Evolutionary conservation across 140 eudicot species (phyloP).

Genomic region (Senecio squalidus): DNA sequence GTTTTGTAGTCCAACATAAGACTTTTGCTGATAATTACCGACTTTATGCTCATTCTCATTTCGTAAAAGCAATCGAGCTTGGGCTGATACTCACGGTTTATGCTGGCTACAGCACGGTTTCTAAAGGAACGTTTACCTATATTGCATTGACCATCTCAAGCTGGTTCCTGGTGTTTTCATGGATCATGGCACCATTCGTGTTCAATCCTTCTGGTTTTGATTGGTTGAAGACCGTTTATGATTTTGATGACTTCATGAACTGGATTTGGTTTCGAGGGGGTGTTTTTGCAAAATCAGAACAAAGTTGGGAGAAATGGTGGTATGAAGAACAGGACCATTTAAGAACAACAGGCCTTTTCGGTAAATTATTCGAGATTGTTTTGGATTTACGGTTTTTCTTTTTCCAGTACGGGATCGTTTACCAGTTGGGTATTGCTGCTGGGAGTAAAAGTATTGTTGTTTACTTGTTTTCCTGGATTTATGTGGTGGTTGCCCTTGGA

Average conservation of each 20-base stretch:
- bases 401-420: slow-evolving; percentile 86
- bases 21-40: slow-evolving; percentile 74
- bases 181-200: slow-evolving; percentile 83
- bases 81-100: slow-evolving; percentile 74
- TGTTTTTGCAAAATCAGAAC: slow-evolving; percentile 72
- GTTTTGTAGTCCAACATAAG: slow-evolving; percentile 86
- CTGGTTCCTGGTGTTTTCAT: slow-evolving; percentile 82
- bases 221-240: slow-evolving; percentile 83
- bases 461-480: slow-evolving; percentile 85
- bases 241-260: slow-evolving; percentile 79
- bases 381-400: slow-evolving; percentile 87
- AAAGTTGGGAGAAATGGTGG: slow-evolving; percentile 97
- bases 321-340: slow-evolving; percentile 85
- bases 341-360: slow-evolving; percentile 70
- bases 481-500: slow-evolving; percentile 49
- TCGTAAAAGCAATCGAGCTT: slow-evolving; percentile 79
- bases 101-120: slow-evolving; percentile 65
- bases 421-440: slow-evolving; percentile 72
- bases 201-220: slow-evolving; percentile 90
- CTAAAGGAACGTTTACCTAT: slow-evolving; percentile 71
- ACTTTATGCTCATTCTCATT: slow-evolving; percentile 80
- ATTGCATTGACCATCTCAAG: slow-evolving; percentile 67
- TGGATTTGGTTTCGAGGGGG: slow-evolving; percentile 89
- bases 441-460: slow-evolving; percentile 65
- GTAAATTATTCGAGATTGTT: slow-evolving; percentile 56